Evolutionary conservation across 441 rosid species (phyloP), one percentile per base, ranked within the genome.

Genomic region (Corymbia calophylla): DNA sequence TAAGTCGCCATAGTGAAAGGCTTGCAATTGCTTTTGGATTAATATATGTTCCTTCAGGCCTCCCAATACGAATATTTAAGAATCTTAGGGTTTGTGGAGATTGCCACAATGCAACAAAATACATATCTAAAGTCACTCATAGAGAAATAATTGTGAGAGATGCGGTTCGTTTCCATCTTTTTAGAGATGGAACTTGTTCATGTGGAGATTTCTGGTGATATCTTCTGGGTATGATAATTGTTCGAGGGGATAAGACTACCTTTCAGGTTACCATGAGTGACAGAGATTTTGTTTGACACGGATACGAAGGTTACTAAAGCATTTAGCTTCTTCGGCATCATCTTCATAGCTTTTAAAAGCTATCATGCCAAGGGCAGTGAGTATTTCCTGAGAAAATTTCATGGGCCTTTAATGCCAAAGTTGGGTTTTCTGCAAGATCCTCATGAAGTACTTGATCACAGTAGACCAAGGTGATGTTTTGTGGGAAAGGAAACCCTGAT

Each of bases 141-240:
- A 96, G 99, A 92, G 99, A 97, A 93, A 98, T 98, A 86, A 93
- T 97, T n/a, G 98, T 98, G 86, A 94, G 99, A 95, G 99, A 97
- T 92, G 93, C 99, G 87, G 98, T 94, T 29, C 93, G 99, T 90
- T 96, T 95, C 94, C 99, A 98, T 93, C 93, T 93, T 88, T 98
- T 96, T 88, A 95, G 95, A 93, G 95, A 95, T 95, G 99, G 99
- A 93, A 92, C 91, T 16, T 98, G 99, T 92, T 98, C 99, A 31
- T 98, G 99, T 11, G 97, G 99, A 89, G 99, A 98, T 93, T 98
- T 98, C 93, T 97, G 99, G 99, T 98, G 93, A 96, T 87, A 86
- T 86, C 56, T 89, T 49, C 70, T 82, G 51, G 16, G 49, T 73
- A 39, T 39, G 49, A 73, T 73, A 39, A 6, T 12, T 73, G 39